Conservation (phyloP, 163 green algal species). For the Picocystis sp. region DNA sequence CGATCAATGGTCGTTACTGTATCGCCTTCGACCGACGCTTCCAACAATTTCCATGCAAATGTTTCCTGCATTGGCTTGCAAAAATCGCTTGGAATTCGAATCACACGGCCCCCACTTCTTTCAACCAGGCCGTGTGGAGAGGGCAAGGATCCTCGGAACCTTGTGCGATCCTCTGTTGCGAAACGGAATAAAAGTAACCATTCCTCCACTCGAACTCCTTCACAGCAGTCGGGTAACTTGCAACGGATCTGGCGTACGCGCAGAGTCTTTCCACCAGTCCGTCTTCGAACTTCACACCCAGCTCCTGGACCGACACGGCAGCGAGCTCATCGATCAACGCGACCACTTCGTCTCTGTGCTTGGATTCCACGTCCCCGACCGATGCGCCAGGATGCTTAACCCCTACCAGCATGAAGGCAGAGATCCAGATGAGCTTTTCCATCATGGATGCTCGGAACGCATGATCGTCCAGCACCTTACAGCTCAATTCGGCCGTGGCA, state of each 20-base stretch:
- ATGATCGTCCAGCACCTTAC: constrained; percentile 50
- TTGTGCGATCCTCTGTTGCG: constrained; percentile 23
- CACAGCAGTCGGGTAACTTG: constrained; percentile 90
- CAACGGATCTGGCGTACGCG: constrained; percentile 75
- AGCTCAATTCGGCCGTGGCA: constrained; percentile 60
- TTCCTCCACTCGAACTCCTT: constrained; percentile 98
- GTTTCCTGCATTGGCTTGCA: no score
- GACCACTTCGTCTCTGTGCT: constrained; percentile 43
- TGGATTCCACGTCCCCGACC: constrained; percentile 72
- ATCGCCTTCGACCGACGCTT: no score
- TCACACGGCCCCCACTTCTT: constrained; percentile 56
- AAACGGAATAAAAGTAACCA: constrained; percentile 80
- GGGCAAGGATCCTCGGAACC: constrained; percentile 74
- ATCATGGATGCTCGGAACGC: constrained; percentile 69
- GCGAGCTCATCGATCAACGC: constrained; percentile 39
- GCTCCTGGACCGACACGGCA: constrained; percentile 31
- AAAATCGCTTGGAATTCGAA: background rate
- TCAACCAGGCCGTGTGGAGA: constrained; percentile 60
- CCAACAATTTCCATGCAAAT: no score
- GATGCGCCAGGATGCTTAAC: constrained; percentile 43
- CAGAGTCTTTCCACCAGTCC: constrained; percentile 50
- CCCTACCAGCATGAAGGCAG: constrained; percentile 86
- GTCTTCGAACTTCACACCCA: constrained; percentile 42
- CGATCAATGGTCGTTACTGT: no score
- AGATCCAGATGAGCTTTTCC: constrained; percentile 99